Conservation (phyloP, 306 rosid species). For the Vachellia pachyceras region DNA sequence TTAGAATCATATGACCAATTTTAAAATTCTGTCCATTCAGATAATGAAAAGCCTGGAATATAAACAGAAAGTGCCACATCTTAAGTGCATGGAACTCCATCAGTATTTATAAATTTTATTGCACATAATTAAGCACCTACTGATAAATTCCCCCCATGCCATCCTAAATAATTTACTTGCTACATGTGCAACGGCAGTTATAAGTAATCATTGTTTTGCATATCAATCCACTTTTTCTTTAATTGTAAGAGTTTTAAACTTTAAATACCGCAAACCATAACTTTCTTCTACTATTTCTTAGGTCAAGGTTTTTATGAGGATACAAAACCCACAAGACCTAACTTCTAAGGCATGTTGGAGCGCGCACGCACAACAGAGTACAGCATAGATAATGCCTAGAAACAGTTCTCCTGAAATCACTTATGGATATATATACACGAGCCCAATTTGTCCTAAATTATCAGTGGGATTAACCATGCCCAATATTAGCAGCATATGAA, state of each 20-base stretch:
- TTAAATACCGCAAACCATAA: background rate
- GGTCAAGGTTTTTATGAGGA: background rate
- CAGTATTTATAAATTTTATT: background rate
- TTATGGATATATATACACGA: background rate
- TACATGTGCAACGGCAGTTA: background rate
- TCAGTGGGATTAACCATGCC: conserved; percentile 6
- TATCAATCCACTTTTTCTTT: background rate
- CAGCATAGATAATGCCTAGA: background rate
- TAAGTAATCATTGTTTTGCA: conserved; percentile 1
- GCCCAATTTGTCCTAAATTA: conserved; percentile 13
- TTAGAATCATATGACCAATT: background rate
- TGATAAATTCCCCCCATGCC: background rate
- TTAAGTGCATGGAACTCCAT: conserved; percentile 11
- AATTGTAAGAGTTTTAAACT: background rate
- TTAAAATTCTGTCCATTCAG: background rate
- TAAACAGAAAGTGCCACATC: background rate
- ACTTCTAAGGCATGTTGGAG: background rate
- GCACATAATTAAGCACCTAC: background rate
- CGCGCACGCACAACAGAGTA: background rate
- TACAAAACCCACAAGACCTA: background rate
- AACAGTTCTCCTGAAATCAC: background rate
- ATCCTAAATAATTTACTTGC: background rate
- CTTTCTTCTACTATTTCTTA: background rate
- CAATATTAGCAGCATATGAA: background rate
- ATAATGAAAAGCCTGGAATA: background rate